These are phyloP conservation scores for Aspergillus pseudoviridinutans DNA, from an alignment of 2,329 filamentous ascomycete species.

Conservation along the genomic window DNA sequence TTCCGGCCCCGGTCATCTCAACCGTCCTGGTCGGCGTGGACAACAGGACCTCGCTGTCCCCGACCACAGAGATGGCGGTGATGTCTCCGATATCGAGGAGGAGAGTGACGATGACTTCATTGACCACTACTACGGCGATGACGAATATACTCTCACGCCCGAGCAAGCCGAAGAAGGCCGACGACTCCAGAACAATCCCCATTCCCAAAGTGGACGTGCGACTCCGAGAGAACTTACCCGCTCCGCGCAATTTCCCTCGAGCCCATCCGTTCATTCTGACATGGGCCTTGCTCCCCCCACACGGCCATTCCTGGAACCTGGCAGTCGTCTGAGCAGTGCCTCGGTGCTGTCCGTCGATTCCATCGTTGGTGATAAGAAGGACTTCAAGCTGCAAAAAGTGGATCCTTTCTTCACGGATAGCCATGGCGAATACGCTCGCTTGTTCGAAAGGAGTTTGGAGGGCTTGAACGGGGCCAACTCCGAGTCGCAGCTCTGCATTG, in stretches of 20 bases:
- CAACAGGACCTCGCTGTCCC: constrained; percentile 18
- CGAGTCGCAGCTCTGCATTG: constrained; percentile 57
- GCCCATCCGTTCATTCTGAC: background rate
- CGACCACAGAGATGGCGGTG: constrained; percentile 26
- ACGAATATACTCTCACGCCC: constrained; percentile 35
- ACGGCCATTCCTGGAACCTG: background rate
- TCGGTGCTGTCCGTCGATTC: constrained; percentile 53
- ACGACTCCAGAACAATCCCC: constrained; percentile 11
- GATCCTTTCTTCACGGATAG: constrained; percentile 64
- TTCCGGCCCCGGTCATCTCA: constrained; percentile 37
- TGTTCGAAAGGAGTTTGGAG: constrained; percentile 55
- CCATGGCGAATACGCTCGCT: constrained; percentile 56
- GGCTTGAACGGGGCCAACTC: constrained; percentile 54
- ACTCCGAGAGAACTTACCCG: background rate
- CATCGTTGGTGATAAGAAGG: constrained; percentile 56
- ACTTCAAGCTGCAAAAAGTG: constrained; percentile 61
- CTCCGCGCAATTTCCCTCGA: background rate
- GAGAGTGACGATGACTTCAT: constrained; percentile 37
- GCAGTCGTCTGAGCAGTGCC: constrained; percentile 21
- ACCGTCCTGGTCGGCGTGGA: constrained; percentile 26
- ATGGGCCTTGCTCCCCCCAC: background rate
- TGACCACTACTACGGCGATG: constrained; percentile 34
- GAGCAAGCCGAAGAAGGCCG: constrained; percentile 33
- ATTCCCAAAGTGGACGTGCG: background rate
- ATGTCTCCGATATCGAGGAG: constrained; percentile 26